phyloP scores from a whole-genome alignment of 192 early-diverging fungal genomes.

The Backusella circina region DNA sequence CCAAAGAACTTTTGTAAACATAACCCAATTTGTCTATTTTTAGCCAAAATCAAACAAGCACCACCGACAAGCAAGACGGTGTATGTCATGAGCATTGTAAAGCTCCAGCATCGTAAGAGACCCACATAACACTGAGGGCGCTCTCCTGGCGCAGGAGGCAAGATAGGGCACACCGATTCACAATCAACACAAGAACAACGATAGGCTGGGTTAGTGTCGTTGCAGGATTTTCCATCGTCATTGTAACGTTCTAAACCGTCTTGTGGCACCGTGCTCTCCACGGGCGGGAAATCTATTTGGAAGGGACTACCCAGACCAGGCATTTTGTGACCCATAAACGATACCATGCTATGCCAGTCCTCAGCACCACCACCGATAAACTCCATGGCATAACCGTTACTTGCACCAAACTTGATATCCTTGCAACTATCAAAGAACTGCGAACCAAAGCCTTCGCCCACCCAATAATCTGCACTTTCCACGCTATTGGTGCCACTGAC shows the following conservation, averaged over 20 bases:
- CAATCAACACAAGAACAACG: conserved; percentile 65
- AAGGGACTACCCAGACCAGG: conserved; percentile 58
- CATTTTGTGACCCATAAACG: conserved; percentile 50
- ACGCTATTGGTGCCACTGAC: conserved; percentile 35
- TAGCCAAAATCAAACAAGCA: not conserved
- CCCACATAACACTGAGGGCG: conserved; percentile 39
- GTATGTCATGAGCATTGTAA: conserved; percentile 43
- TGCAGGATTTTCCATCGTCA: conserved; percentile 39
- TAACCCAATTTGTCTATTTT: not conserved
- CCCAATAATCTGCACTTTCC: conserved; percentile 46
- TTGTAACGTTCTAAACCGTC: conserved; percentile 15
- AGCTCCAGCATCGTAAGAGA: conserved; percentile 45
- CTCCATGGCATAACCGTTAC: conserved; percentile 66
- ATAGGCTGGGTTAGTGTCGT: conserved; percentile 45
- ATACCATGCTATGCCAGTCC: conserved; percentile 51
- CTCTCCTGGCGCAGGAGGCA: conserved; percentile 47
- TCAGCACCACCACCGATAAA: conserved; percentile 61
- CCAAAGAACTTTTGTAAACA: not conserved
- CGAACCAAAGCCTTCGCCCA: conserved; percentile 48
- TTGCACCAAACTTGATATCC: conserved; percentile 63
- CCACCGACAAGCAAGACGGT: conserved; percentile 10
- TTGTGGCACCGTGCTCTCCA: conserved; percentile 10
- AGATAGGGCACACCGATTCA: conserved; percentile 45
- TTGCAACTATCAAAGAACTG: conserved; percentile 63
- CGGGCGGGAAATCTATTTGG: conserved; percentile 56